Base-by-base conservation (phyloP, 1,139 yeast species). In the Candida sp. region DNA sequence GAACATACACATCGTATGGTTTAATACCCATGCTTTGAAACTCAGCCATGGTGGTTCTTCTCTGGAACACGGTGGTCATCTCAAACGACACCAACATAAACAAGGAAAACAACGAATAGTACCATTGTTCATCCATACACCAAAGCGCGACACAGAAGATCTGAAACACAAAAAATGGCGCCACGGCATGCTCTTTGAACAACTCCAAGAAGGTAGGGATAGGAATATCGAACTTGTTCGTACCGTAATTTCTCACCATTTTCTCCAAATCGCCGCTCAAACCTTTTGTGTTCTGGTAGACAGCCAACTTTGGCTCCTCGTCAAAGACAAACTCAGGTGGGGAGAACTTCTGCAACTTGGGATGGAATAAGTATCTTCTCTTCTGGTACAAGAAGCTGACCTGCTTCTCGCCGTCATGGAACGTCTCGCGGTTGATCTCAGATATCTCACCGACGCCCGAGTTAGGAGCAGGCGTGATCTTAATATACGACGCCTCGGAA, bases 61-160 rank as follows among this genome's bases (percentile, higher is more conserved):
- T 88, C 77, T 96, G 99, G 73, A 85, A 89, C 17, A 94, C 99
- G 40, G 96, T 92, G 39, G 98, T 91, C 71, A 88, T 90, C 72
- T 94, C 99, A 75, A 94, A 94, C 3, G 96, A 84, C 31, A 94
- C 87, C 57, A 96, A 81, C 96, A 94, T 93, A 69, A 96, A 87
- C 58, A 94, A 78, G 31, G 97, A 90, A 72, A 96, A 92, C 55
- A 96, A 74, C 5, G 98, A 92, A 66, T 89, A 90, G 71, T 93
- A 93, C 98, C 98, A 94, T 75, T 90, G 89, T 61, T 93, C 98
- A 72, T 96, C 99, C 85, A 94, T 83, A 65, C 91, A 83, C 98
- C 98, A 96, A 56, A 96, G 79, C 12, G 96, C 96, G 50, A 94
- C 96, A 66, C 98, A 93, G 68, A 94, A 94, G 54, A 94, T 81